Evolutionary conservation across 371 early-diverging fungal genomes (phyloP), one percentile per base, ranked within the genome.

Genomic region (Mucor piriformis): DNA sequence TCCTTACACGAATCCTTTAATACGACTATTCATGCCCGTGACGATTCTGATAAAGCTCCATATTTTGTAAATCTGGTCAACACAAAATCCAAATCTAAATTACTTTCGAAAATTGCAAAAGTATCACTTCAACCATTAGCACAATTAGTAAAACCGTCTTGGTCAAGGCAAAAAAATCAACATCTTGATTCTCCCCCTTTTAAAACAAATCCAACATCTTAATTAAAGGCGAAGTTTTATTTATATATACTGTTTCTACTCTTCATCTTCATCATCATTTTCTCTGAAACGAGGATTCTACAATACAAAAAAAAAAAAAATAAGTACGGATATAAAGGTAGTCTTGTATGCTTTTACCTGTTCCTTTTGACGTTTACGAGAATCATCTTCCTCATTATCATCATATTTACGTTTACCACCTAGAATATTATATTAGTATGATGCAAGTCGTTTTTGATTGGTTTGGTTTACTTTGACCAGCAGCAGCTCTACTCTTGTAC

Each of bases 281-380:
- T 85, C 85, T 66, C 85, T 75, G 66, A 85, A 85, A 29, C 85
- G 77, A 44, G 85, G 85, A 47, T 85, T 84, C 72, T 77, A 57
- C 13, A 34, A 7, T 49, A 37, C n/a, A n/a, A 42, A 18, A 42
- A 42, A 18, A 42, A 13, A 50, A 49, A 15, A 20, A 13, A n/a
- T 23, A 1, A 40, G 24, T 25, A 8, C 18, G 27, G 11, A 12
- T 23, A 11, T 54, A 48, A 25, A 11, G 33, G 43, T 25, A 13
- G 27, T 7, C 24, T 42, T n/a, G n/a, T n/a, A n/a, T 13, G 2
- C 12, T 38, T 44, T 53, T 55, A 81, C 73, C 59, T 74, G 76
- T 63, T 81, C 74, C 40, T 71, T 79, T 58, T 72, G 57, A 68
- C 83, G 70, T 51, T 73, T 73, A 54, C 74, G 50, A 6, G 66